phyloP scores from a whole-genome alignment of 2,329 filamentous ascomycete genomes.

The Aspergillus phoenicis region DNA sequence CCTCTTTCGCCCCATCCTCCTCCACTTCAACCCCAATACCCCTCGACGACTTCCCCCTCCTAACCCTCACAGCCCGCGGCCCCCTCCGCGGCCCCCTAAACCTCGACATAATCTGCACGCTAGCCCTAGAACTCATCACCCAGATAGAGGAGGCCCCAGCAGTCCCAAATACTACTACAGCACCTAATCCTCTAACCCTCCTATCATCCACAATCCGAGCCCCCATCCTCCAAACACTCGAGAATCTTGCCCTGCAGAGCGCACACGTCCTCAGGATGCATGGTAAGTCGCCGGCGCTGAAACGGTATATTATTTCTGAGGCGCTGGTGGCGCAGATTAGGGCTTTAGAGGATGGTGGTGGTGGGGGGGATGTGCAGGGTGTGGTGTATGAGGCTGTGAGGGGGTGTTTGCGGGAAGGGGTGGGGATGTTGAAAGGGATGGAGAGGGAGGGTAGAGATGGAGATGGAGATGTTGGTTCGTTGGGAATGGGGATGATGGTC shows the following conservation, averaged over 20 bases:
- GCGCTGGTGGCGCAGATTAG: slow-evolving; percentile 20
- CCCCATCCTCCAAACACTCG: slow-evolving; percentile 22
- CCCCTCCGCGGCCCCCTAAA: slow-evolving; percentile 26
- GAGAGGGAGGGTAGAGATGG: neutral
- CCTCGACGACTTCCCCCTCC: slow-evolving; percentile 13
- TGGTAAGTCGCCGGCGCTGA: slow-evolving; percentile 21
- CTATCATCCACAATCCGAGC: slow-evolving; percentile 14
- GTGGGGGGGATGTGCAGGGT: neutral
- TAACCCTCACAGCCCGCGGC: slow-evolving; percentile 19
- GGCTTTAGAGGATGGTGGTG: slow-evolving; percentile 15
- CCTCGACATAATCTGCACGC: slow-evolving; percentile 25
- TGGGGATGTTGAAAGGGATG: neutral
- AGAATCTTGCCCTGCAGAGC: slow-evolving; percentile 25
- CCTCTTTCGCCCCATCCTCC: slow-evolving; percentile 16
- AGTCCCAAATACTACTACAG: no score
- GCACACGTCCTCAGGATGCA: slow-evolving; percentile 21
- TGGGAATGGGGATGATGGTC: neutral
- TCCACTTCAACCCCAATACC: no score
- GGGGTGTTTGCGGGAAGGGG: neutral
- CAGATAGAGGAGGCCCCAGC: slow-evolving; percentile 26
- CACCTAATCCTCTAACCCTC: slow-evolving; percentile 13
- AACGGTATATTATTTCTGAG: slow-evolving; percentile 20
- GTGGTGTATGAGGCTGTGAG: slow-evolving; percentile 19
- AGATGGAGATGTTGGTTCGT: neutral
- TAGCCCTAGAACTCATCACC: slow-evolving; percentile 27